These are phyloP conservation scores for Grosmannia huntii DNA, from an alignment of 2,329 filamentous ascomycete species.

Conservation along the genomic window DNA sequence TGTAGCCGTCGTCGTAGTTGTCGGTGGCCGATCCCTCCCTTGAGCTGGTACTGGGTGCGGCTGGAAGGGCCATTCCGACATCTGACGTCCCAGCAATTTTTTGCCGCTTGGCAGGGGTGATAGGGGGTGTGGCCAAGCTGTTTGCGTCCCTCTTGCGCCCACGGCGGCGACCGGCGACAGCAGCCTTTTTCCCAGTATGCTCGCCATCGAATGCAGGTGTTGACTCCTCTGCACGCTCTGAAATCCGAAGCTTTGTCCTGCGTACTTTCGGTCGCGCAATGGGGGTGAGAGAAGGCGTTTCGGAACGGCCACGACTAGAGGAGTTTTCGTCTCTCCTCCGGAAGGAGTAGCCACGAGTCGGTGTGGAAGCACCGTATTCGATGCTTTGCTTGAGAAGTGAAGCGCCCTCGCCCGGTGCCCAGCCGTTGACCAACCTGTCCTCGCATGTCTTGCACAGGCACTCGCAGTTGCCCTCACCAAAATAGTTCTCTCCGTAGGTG, in stretches of 20 bases:
- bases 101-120: conserved; percentile 39
- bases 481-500: conserved; percentile 90
- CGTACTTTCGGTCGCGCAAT: conserved; percentile 39
- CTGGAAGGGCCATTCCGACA: conserved; percentile 16
- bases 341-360: conserved; percentile 39
- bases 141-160: conserved; percentile 25
- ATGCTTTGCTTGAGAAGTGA: conserved; percentile 39
- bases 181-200: neutral
- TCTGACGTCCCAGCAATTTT: conserved; percentile 19
- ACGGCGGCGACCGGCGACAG: conserved; percentile 5
- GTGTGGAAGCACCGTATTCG: conserved; percentile 30
- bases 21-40: conserved; percentile 24
- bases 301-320: conserved; percentile 28
- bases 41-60: conserved; percentile 20
- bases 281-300: conserved; percentile 44
- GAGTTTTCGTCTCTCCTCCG: conserved; percentile 41
- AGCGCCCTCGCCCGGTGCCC: conserved; percentile 45
- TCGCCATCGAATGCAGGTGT: conserved; percentile 1
- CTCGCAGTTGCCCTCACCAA: conserved; percentile 88
- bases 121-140: conserved; percentile 37
- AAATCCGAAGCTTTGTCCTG: conserved; percentile 20
- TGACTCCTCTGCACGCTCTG: neutral
- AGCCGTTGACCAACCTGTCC: conserved; percentile 61
- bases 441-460: conserved; percentile 89
- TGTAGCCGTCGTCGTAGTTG: neutral